A percentile compares a stretch with the other conserved stretches of the same genome.
Conservation (phyloP, 176 grass and related monocot species). For the Triticum dicoccoides region DNA sequence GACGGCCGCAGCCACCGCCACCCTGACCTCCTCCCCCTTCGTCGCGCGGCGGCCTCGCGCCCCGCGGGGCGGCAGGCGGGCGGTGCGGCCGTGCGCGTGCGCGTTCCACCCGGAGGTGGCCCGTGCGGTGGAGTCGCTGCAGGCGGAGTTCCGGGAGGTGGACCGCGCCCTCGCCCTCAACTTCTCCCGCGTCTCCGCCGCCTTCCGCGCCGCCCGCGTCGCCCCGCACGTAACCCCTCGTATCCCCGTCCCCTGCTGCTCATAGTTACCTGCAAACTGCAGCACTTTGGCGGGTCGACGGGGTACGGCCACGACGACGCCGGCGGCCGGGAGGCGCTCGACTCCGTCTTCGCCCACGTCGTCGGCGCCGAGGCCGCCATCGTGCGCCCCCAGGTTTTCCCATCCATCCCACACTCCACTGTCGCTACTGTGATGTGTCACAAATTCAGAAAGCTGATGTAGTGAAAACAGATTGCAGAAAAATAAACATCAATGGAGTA, state of each 20-base stretch:
- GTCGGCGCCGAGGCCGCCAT: constrained; percentile 87
- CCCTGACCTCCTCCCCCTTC: not conserved
- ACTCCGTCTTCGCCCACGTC: constrained; percentile 71
- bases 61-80: not conserved
- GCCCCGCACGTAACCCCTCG: constrained; percentile 54
- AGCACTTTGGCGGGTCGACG: constrained; percentile 88
- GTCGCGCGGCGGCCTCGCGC: not conserved
- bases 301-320: constrained; percentile 92
- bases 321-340: constrained; percentile 72
- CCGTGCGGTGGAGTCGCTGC: constrained; percentile 70
- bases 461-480: not conserved
- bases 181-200: constrained; percentile 67
- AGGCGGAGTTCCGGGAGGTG: constrained; percentile 56
- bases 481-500: not conserved
- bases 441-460: not conserved
- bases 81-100: not conserved
- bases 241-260: not conserved
- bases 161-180: constrained; percentile 68
- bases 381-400: constrained; percentile 66
- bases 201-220: constrained; percentile 64
- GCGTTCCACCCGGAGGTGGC: constrained; percentile 58
- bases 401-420: too few relatives aligned
- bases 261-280: not conserved
- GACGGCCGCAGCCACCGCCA: not conserved
- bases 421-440: not conserved